A percentile compares a stretch with the other conserved stretches of the same genome.
Conservation (phyloP, 441 rosid species). For the Isatis lusitanica region DNA sequence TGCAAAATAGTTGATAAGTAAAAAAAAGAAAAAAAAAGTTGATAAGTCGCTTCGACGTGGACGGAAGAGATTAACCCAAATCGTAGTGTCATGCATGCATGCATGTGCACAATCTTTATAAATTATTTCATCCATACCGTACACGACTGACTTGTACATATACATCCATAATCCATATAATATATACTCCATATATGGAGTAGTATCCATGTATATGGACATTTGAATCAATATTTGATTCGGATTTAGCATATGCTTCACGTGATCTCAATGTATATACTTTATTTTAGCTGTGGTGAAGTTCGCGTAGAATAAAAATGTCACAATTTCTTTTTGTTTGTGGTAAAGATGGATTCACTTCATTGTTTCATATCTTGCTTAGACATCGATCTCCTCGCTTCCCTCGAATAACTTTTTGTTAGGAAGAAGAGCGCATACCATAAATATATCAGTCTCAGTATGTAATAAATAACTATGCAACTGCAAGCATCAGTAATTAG, state of each 20-base stretch:
- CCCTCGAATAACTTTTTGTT: no score
- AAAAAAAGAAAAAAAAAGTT: no score
- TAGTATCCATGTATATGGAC: not conserved
- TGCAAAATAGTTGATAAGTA: conserved; percentile 15
- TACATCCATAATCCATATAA: not conserved
- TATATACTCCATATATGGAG: not conserved
- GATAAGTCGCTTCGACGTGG: conserved; percentile 28
- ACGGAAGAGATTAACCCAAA: conserved; percentile 20
- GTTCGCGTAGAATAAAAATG: not conserved
- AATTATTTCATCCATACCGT: conserved; percentile 20
- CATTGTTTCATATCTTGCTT: no score
- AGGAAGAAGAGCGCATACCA: no score
- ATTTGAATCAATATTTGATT: not conserved
- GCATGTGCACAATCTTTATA: conserved; percentile 29
- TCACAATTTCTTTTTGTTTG: not conserved
- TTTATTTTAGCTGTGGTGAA: not conserved
- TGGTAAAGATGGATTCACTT: no score
- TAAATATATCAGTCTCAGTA: no score
- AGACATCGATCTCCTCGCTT: no score
- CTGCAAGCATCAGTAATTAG: no score
- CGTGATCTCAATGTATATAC: not conserved
- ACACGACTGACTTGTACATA: conserved; percentile 12
- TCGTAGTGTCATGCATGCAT: conserved; percentile 34
- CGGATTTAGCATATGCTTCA: not conserved
- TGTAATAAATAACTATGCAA: no score